Base-by-base conservation (phyloP, 805 yeast genomes). In the Jamesozyma hellenica region DNA sequence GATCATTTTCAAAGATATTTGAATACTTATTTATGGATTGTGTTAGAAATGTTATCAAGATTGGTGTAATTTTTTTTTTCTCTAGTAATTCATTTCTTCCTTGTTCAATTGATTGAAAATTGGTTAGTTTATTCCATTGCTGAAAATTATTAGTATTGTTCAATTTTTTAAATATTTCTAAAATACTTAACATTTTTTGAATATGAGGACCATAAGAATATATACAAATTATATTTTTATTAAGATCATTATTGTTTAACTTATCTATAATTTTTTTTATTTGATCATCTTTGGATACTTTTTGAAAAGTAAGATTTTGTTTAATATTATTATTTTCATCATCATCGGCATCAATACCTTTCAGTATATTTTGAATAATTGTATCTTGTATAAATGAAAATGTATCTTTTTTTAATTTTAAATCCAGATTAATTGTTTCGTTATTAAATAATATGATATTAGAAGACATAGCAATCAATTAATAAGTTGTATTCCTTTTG, bases 1-100 rank as follows among this genome's bases (percentile, higher is more conserved):
- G 17, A 12, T 42, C 47, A 12, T 43, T 35, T 12, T 38, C 38
- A 28, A 42, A 38, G 1, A 36, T 31, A 18, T 29, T 25, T 6
- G 36, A 28, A 7, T 8, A 16, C 5, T 35, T 18, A 11, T 18
- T 26, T 3, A 17, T 17, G 2, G 35, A 33, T 11, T 10, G 7
- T 25, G 38, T 41, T 14, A 38, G 19, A 27, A 41, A 37, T 4
- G 32, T 21, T 19, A 37, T 27, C 7, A 34, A 18, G 13, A 39
- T 30, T 26, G 39, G 40, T 13, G 37, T 28, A 3, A 28, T 35
- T 26, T 35, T 40, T 17, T 43, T 48, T 26, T 47, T 52, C 25
- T 55, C 57, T 12, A 54, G 32, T 17, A 56, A 42, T 31, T 52
- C 58, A 37, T 56, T 56, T 15, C 46, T 40, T 10, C 60, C 59